Percentiles rank a stretch among this genome's conserved stretches.
phyloP scores from a whole-genome alignment of 805 yeast genomes.

The Nakazawaea wyomingensis region DNA sequence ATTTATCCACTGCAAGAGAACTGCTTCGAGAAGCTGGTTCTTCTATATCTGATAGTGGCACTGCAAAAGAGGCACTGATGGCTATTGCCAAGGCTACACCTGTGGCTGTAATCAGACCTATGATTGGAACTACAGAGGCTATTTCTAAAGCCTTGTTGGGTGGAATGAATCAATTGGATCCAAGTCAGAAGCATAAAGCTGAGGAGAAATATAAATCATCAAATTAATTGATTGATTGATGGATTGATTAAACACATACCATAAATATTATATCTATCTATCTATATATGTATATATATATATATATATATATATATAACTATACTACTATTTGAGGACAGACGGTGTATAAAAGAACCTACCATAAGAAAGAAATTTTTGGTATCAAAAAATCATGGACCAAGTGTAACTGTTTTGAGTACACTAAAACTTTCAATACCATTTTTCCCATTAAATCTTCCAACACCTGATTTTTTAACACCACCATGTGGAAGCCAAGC shows the following conservation, averaged over 20 bases:
- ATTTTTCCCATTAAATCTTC: conserved; percentile 40
- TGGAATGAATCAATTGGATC: conserved; percentile 73
- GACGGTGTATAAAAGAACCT: too few relatives aligned
- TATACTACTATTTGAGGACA: background rate
- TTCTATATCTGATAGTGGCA: conserved; percentile 59
- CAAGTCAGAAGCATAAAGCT: conserved; percentile 49
- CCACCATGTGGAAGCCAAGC: conserved; percentile 40
- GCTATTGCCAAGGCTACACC: conserved; percentile 77
- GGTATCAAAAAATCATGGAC: background rate
- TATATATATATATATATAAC: background rate
- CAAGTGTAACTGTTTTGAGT: conserved; percentile 22
- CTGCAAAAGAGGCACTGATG: conserved; percentile 59
- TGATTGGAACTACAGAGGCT: conserved; percentile 91
- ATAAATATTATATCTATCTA: too few relatives aligned
- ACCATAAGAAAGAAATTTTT: too few relatives aligned
- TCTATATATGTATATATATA: too few relatives aligned
- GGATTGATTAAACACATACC: too few relatives aligned
- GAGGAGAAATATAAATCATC: conserved; percentile 58
- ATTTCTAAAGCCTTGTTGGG: conserved; percentile 80
- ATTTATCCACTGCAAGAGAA: conserved; percentile 58
- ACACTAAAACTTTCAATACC: conserved; percentile 37
- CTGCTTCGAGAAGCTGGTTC: conserved; percentile 56
- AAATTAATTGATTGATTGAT: too few relatives aligned
- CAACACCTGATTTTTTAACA: conserved; percentile 35
- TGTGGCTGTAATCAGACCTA: conserved; percentile 71